A percentile compares a stretch with the other conserved stretches of the same genome.
phyloP scores from a whole-genome alignment of 1,139 yeast species.

The Pichia sp. region DNA sequence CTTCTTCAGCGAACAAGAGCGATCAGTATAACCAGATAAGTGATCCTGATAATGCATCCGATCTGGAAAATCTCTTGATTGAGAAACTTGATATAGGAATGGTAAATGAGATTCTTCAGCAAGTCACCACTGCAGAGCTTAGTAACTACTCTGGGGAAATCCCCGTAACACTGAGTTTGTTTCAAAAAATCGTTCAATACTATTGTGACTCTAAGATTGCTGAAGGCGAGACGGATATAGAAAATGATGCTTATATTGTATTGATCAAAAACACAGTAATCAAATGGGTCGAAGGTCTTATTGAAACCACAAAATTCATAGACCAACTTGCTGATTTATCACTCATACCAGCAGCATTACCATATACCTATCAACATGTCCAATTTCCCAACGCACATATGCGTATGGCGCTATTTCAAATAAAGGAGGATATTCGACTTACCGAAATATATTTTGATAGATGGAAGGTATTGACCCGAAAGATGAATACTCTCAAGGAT shows the following conservation, averaged over 20 bases:
- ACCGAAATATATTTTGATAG: constrained; percentile 14
- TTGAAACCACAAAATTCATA: constrained; percentile 12
- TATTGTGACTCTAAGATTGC: constrained; percentile 16
- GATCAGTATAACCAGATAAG: too few species aligned
- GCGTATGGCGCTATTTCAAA: constrained; percentile 21
- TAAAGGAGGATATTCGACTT: constrained; percentile 16
- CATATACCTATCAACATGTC: constrained; percentile 13
- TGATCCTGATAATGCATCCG: too few species aligned
- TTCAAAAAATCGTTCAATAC: constrained; percentile 17
- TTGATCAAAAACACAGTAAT: constrained; percentile 14
- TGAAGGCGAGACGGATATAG: constrained; percentile 11
- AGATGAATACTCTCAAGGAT: neutral
- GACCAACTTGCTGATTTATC: constrained; percentile 12
- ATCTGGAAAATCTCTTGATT: too few species aligned
- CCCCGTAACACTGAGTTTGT: constrained; percentile 17
- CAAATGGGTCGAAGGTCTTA: constrained; percentile 15
- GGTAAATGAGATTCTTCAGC: constrained; percentile 3
- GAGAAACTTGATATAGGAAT: neutral
- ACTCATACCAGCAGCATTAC: constrained; percentile 15
- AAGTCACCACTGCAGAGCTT: constrained; percentile 1
- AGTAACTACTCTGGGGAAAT: constrained; percentile 2
- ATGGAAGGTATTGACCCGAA: constrained; percentile 18
- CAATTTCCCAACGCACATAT: constrained; percentile 20
- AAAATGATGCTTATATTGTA: constrained; percentile 17
- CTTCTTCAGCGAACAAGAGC: too few species aligned